phyloP scores from a whole-genome alignment of 2,329 filamentous ascomycete species.

The Cordyceps pruinosa region DNA sequence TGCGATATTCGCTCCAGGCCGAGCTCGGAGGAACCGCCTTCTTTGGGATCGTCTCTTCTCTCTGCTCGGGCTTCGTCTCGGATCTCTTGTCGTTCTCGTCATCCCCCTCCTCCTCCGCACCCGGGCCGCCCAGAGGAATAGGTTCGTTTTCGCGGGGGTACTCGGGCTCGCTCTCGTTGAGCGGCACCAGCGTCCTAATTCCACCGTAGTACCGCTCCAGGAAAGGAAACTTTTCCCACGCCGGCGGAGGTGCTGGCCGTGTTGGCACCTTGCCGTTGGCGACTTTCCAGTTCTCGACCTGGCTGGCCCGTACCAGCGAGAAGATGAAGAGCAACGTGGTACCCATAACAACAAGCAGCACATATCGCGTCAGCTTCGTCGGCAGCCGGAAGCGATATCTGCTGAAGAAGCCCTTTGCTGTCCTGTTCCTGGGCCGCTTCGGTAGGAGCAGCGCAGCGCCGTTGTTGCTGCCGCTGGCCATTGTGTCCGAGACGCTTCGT shows the following conservation, averaged over 20 bases:
- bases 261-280: constrained; percentile 42
- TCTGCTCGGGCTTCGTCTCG: constrained; percentile 16
- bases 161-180: constrained; percentile 65
- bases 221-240: constrained; percentile 83
- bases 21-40: constrained; percentile 23
- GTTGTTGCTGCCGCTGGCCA: constrained; percentile 29
- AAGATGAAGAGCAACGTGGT: constrained; percentile 71
- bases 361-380: constrained; percentile 67
- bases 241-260: constrained; percentile 53
- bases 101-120: neutral
- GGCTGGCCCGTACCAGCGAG: constrained; percentile 65
- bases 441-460: constrained; percentile 33
- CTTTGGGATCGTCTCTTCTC: constrained; percentile 11
- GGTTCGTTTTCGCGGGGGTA: constrained; percentile 66
- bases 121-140: constrained; percentile 14
- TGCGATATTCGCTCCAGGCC: constrained; percentile 29
- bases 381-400: constrained; percentile 56
- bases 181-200: constrained; percentile 61
- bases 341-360: constrained; percentile 64
- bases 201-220: constrained; percentile 87
- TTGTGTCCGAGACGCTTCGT: constrained; percentile 42
- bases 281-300: constrained; percentile 58
- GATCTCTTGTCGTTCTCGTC: constrained; percentile 3
- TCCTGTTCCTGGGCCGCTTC: constrained; percentile 24
- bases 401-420: constrained; percentile 17